These are phyloP conservation scores for Bryoerythrophyllum caledonicum DNA, from an alignment of 225 moss, liverwort and hornwort species.

Conservation along the genomic window DNA sequence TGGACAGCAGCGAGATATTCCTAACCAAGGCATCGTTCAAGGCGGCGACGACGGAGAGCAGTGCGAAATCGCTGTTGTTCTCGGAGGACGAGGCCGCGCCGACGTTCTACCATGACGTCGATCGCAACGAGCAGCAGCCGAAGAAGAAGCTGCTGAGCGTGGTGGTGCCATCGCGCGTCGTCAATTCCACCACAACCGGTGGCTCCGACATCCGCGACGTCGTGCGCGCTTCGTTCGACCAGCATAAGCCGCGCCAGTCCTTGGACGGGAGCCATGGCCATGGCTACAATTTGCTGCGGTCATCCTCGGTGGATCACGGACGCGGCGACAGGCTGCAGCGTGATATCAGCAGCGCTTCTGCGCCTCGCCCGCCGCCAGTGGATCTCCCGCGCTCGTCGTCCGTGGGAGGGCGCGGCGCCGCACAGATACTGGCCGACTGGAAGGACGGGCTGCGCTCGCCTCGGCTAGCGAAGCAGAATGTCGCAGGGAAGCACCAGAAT, in stretches of 20 bases:
- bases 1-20: conserved; percentile 57
- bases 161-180: conserved; percentile 18
- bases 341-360: background rate
- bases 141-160: conserved; percentile 17
- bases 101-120: conserved; percentile 26
- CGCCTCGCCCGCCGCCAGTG: background rate
- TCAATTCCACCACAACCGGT: background rate
- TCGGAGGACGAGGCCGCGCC: conserved; percentile 44
- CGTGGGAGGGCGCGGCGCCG: conserved; percentile 50
- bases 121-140: conserved; percentile 20
- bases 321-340: conserved; percentile 28
- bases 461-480: conserved; percentile 37
- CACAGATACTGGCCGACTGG: conserved; percentile 41
- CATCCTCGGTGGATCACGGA: conserved; percentile 38
- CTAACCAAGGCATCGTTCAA: conserved; percentile 43
- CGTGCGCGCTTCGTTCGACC: conserved; percentile 58
- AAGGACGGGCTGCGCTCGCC: conserved; percentile 53
- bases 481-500: conserved; percentile 7
- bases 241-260: conserved; percentile 39
- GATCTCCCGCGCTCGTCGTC: conserved; percentile 59
- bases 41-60: conserved; percentile 43
- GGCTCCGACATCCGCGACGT: conserved; percentile 52
- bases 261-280: conserved; percentile 45
- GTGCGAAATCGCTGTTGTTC: conserved; percentile 35
- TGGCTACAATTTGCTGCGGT: conserved; percentile 45